Evolutionary conservation across 2,329 filamentous ascomycete species (phyloP).

Genomic region (Fusarium udum): DNA sequence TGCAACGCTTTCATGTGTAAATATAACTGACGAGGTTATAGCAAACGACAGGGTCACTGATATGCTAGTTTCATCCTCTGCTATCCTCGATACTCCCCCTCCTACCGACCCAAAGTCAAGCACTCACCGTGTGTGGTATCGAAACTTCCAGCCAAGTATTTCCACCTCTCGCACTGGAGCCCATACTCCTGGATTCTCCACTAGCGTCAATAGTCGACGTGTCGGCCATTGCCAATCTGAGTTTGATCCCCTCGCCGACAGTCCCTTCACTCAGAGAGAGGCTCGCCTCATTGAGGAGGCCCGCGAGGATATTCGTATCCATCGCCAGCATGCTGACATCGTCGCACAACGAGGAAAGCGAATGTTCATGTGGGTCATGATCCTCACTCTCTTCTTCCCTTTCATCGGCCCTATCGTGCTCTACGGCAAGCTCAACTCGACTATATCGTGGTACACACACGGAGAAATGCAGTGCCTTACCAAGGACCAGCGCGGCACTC

Average conservation of each 20-base stretch:
- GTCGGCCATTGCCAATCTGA: conserved; percentile 5
- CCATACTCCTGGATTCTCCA: conserved; percentile 39
- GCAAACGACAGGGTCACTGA: conserved; percentile 37
- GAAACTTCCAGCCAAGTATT: conserved; percentile 7
- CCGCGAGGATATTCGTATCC: conserved; percentile 44
- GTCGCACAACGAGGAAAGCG: conserved; percentile 45
- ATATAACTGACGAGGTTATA: conserved; percentile 11
- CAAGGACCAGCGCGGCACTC: conserved; percentile 41
- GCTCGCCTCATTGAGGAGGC: conserved; percentile 46
- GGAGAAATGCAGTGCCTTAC: conserved; percentile 56
- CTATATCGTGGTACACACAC: conserved; percentile 59
- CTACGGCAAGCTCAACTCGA: conserved; percentile 55
- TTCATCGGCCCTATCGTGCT: conserved; percentile 58
- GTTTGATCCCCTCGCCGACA: conserved; percentile 19
- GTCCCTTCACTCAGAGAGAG: conserved; percentile 44
- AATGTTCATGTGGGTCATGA: conserved; percentile 53
- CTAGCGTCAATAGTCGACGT: conserved; percentile 33
- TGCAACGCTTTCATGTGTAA: neutral
- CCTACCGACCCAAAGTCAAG: conserved; percentile 9
- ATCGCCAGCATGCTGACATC: conserved; percentile 41
- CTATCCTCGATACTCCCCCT: conserved; percentile 36
- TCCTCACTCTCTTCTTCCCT: conserved; percentile 55
- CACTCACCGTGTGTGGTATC: conserved; percentile 20
- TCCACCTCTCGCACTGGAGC: conserved; percentile 14
- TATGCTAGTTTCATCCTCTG: conserved; percentile 40